A percentile compares a stretch with the other conserved stretches of the same genome.
phyloP scores from a whole-genome alignment of 2,329 filamentous ascomycete genomes.

The Hypomyces perniciosus region DNA sequence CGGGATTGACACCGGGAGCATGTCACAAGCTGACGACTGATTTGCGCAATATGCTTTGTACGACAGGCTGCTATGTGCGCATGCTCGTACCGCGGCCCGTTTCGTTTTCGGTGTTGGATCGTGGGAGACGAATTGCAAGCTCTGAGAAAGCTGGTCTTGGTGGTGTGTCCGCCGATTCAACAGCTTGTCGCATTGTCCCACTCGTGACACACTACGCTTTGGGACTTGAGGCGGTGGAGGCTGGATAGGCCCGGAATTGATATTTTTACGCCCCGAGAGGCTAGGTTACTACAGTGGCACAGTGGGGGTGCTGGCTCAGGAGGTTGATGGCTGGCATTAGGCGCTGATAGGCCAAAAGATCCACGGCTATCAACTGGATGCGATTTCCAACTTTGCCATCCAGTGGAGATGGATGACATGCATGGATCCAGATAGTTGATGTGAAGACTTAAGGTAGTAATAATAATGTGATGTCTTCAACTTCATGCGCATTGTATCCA shows the following conservation, averaged over 20 bases:
- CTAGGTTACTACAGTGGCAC: not conserved
- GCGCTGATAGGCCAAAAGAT: not conserved
- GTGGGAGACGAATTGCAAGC: not conserved
- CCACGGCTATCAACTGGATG: not conserved
- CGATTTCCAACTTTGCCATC: not conserved
- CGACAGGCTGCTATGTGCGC: slow-evolving; percentile 1
- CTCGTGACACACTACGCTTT: slow-evolving; percentile 9
- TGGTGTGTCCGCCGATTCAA: slow-evolving; percentile 4
- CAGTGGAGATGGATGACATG: no score
- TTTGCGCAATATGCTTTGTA: not conserved
- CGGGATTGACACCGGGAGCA: slow-evolving; percentile 5
- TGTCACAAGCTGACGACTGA: not conserved
- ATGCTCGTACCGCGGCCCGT: not conserved
- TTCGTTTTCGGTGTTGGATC: not conserved
- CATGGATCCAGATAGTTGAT: no score
- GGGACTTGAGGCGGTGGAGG: slow-evolving; percentile 7
- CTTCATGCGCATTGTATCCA: no score
- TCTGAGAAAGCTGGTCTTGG: slow-evolving; percentile 3
- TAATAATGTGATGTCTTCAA: no score
- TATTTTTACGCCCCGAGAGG: slow-evolving; percentile 11
- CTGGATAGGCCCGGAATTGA: slow-evolving; percentile 1
- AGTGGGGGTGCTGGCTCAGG: not conserved
- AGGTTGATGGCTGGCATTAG: not conserved
- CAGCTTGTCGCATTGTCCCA: slow-evolving; percentile 12
- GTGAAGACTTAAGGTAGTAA: no score